phyloP scores from a whole-genome alignment of 2,329 filamentous ascomycete species.

The Dactylellina cionopaga region DNA sequence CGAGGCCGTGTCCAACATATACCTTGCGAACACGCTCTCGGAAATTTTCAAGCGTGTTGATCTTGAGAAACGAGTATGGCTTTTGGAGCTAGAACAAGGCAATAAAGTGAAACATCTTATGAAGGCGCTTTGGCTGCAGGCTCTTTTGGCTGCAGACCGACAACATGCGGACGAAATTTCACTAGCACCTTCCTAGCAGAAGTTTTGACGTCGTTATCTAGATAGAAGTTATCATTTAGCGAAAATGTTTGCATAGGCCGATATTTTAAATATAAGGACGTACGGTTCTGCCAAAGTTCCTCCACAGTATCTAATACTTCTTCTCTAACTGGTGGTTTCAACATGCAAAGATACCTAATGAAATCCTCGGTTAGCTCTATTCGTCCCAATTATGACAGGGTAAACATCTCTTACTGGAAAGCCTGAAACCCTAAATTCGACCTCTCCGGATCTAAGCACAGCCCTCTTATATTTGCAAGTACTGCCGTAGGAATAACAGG shows the following conservation, averaged over 20 bases:
- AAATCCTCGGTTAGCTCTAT: background rate
- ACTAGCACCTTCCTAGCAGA: conserved; percentile 44
- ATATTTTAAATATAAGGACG: conserved; percentile 58
- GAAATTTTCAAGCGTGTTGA: too few relatives aligned
- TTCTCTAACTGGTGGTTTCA: conserved; percentile 72
- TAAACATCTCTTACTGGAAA: conserved; percentile 66
- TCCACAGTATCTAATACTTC: conserved; percentile 73
- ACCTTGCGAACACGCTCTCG: background rate
- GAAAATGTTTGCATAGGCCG: background rate
- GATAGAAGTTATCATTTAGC: conserved; percentile 5
- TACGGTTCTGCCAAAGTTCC: conserved; percentile 74
- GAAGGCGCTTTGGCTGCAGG: conserved; percentile 1
- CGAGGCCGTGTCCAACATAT: background rate
- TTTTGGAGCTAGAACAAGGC: too few relatives aligned
- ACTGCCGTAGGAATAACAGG: conserved; percentile 79
- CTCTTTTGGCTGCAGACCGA: conserved; percentile 42
- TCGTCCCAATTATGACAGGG: background rate
- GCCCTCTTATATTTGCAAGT: conserved; percentile 74
- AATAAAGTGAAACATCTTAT: background rate
- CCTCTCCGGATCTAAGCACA: conserved; percentile 74
- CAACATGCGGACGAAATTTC: conserved; percentile 45
- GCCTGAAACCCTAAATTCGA: conserved; percentile 72
- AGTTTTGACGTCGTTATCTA: conserved; percentile 50
- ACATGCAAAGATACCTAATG: conserved; percentile 67
- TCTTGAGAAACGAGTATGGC: too few relatives aligned